Evolutionary conservation across 179 eudicot species (phyloP).

Genomic region (Beta lomatogona): DNA sequence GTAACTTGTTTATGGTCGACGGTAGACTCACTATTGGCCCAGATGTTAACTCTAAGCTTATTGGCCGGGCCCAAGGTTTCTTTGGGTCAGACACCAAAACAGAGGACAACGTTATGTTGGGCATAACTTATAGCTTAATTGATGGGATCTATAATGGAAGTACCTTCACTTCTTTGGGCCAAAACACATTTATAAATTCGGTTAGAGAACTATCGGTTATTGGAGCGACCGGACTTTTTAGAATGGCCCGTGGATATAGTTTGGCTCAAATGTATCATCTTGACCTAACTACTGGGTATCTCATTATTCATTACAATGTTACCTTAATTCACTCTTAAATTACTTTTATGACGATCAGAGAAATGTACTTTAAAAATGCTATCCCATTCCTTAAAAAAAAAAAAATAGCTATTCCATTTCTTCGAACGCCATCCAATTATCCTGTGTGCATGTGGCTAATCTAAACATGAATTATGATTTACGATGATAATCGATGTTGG

Average conservation of each 20-base stretch:
- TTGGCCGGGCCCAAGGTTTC: conserved; percentile 8
- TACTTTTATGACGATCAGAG: no score
- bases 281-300: conserved; percentile 33
- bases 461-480: no score
- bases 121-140: conserved; percentile 35
- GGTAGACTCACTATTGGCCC: not conserved
- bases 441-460: no score
- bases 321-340: conserved; percentile 32
- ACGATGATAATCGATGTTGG: no score
- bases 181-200: conserved; percentile 10
- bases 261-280: conserved; percentile 33
- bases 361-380: no score
- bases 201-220: conserved; percentile 51
- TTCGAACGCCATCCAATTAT: no score
- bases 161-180: conserved; percentile 32
- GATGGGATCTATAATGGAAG: conserved; percentile 46
- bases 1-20: not conserved
- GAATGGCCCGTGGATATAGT: conserved; percentile 50
- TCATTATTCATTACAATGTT: conserved; percentile 48
- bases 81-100: conserved; percentile 25
- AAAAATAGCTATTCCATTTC: no score
- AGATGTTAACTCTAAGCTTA: not conserved
- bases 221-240: conserved; percentile 52
- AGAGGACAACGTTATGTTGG: conserved; percentile 25
- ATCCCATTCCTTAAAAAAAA: no score